Evolutionary conservation across 208 protist species (phyloP).

Genomic region (Crithidia brevicula): DNA sequence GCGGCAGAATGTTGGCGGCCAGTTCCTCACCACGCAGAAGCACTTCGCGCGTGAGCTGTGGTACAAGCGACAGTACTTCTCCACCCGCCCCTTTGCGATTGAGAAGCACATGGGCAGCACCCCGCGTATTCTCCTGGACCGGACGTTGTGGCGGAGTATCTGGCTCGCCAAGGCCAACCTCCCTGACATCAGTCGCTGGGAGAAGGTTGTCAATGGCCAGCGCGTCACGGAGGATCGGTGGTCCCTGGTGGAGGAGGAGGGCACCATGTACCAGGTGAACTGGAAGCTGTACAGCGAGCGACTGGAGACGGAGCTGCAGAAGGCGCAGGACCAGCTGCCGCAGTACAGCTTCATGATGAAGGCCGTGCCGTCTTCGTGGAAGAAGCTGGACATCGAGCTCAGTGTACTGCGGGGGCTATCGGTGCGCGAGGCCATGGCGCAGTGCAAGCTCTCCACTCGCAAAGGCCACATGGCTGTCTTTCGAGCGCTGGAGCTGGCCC

Average conservation of each 20-base stretch:
- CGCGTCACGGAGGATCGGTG: conserved; percentile 89
- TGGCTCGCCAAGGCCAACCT: conserved; percentile 77
- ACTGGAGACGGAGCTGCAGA: conserved; percentile 85
- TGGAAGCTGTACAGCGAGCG: conserved; percentile 92
- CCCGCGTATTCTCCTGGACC: conserved; percentile 87
- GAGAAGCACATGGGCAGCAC: conserved; percentile 60
- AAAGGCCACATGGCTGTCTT: conserved; percentile 90
- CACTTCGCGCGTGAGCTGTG: conserved; percentile 76
- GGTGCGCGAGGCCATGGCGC: conserved; percentile 87
- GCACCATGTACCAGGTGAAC: conserved; percentile 84
- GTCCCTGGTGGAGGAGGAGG: conserved; percentile 88
- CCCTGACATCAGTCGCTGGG: conserved; percentile 87
- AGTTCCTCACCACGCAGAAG: conserved; percentile 82
- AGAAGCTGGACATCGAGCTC: conserved; percentile 91
- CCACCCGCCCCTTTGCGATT: conserved; percentile 77
- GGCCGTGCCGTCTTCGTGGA: conserved; percentile 88
- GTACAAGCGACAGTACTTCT: conserved; percentile 86
- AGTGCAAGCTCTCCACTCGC: conserved; percentile 88
- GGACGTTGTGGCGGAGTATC: conserved; percentile 72
- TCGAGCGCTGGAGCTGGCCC: conserved; percentile 80
- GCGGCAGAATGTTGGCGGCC: conserved; percentile 77
- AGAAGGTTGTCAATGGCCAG: conserved; percentile 90
- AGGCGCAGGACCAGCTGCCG: conserved; percentile 80
- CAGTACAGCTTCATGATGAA: conserved; percentile 87
- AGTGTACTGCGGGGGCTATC: conserved; percentile 87